These are phyloP conservation scores for Lindgomyces ingoldianus DNA, from an alignment of 495 filamentous ascomycete species.

Conservation along the genomic window DNA sequence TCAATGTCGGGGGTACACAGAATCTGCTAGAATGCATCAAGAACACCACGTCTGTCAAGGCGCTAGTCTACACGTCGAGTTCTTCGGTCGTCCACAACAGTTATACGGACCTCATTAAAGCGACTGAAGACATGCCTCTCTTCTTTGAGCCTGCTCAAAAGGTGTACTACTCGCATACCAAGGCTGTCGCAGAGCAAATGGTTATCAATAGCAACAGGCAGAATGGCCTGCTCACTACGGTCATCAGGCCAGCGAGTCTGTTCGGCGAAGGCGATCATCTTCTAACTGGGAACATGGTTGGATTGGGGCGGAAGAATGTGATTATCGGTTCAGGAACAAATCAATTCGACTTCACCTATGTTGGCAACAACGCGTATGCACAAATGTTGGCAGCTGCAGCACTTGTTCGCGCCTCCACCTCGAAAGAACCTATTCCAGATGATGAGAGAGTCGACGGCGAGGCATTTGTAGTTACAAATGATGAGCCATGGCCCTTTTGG, in stretches of 20 bases:
- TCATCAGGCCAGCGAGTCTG: constrained; percentile 14
- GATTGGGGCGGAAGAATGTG: background rate
- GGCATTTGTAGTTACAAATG: constrained; percentile 18
- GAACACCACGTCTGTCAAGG: constrained; percentile 1
- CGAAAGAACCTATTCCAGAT: background rate
- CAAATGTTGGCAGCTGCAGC: constrained; percentile 16
- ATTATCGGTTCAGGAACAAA: constrained; percentile 8
- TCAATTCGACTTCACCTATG: constrained; percentile 15
- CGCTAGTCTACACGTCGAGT: constrained; percentile 27
- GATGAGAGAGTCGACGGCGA: constrained; percentile 18
- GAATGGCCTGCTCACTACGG: constrained; percentile 1
- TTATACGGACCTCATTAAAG: background rate
- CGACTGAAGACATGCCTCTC: constrained; percentile 4
- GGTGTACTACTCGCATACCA: constrained; percentile 25
- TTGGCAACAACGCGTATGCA: constrained; percentile 15
- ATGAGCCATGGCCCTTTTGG: constrained; percentile 17
- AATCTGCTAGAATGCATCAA: constrained; percentile 9
- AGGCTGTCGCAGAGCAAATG: constrained; percentile 19
- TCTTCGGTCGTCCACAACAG: constrained; percentile 25
- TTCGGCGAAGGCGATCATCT: constrained; percentile 18
- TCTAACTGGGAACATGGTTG: background rate
- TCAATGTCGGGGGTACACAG: constrained; percentile 23
- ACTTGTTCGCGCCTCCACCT: background rate
- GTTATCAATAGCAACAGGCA: constrained; percentile 12
- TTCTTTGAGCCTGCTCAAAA: constrained; percentile 12